Evolutionary conservation across 1,139 yeast genomes (phyloP), one percentile per base, ranked within the genome.

Genomic region (Meyerozyma smithsonii): DNA sequence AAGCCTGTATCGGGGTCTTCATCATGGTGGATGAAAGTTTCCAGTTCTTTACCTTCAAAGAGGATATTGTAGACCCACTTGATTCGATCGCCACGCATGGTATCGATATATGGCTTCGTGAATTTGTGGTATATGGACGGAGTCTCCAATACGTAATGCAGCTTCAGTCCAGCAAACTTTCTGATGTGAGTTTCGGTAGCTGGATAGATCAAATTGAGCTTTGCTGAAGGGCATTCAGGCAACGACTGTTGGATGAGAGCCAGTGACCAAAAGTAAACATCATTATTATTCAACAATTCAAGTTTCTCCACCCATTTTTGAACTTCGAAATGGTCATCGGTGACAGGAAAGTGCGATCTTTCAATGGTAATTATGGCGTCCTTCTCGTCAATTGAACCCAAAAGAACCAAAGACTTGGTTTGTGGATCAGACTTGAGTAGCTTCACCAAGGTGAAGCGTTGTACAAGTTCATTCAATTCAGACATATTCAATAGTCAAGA

Each of bases 61-160:
- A 92, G 62, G 38, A 94, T 92, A 52, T 90, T 90, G 51, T 79
- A 72, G 3, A 92, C 97, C 98, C 99, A 92, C 54, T 86, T 77
- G 40, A 90, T 69, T 36, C 96, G 64, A 43, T 77, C 81, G 3
- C 95, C 95, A 41, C 74, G 74, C 85, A 84, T 84, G 2, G 84
- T 70, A 11, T 76, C 73, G 36, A 92, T 84, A 57, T 84, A 92
- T 0, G 97, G 96, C 32, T 69, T 65, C 2, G 86, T 96, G 28
- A 70, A 64, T 10, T 63, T 48, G 4, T 58, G 39, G 62, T 90
- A 92, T 64, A 79, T 68, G 39, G 81, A 81, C 0, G 96, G 95
- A 3, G 97, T 88, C 56, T 94, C 99, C 16, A 63, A 56, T 3
- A 92, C 72, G 53, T 84, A 65, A 50, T 82, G 88, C 32, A 59